A percentile compares a stretch with the other conserved stretches of the same genome.
phyloP scores from a whole-genome alignment of 129 eudicot species.

The Tagetes erecta region DNA sequence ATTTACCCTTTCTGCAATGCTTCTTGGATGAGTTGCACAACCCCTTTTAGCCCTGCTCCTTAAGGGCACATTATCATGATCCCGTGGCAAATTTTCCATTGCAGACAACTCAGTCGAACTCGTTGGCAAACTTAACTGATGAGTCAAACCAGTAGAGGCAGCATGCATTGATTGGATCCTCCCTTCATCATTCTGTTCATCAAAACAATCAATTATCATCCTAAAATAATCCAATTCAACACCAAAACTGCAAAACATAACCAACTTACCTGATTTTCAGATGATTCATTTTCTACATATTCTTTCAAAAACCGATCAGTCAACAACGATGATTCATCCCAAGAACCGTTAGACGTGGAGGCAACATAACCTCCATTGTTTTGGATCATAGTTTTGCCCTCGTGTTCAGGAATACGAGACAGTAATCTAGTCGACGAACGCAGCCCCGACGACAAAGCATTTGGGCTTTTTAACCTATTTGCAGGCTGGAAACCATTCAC shows the following conservation, averaged over 20 bases:
- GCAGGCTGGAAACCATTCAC: slow-evolving; percentile 44
- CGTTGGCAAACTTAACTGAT: slow-evolving; percentile 80
- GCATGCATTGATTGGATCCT: slow-evolving; percentile 34
- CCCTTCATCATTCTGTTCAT: slow-evolving; percentile 45
- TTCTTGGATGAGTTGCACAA: slow-evolving; percentile 91
- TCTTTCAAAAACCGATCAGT: slow-evolving; percentile 53
- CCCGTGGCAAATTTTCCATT: slow-evolving; percentile 48
- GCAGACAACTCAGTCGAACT: slow-evolving; percentile 50
- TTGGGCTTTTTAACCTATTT: not conserved
- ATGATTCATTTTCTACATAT: slow-evolving; percentile 43
- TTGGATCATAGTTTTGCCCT: slow-evolving; percentile 36
- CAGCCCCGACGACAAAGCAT: too few relatives aligned
- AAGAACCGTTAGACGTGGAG: slow-evolving; percentile 39
- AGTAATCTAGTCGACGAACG: not conserved
- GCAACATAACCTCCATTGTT: slow-evolving; percentile 24
- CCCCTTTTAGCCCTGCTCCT: slow-evolving; percentile 87
- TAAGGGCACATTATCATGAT: slow-evolving; percentile 66
- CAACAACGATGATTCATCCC: slow-evolving; percentile 68
- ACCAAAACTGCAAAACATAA: not conserved
- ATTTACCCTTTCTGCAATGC: slow-evolving; percentile 90
- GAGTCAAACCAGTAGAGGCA: slow-evolving; percentile 52
- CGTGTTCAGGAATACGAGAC: slow-evolving; percentile 48
- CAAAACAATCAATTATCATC: slow-evolving; percentile 15
- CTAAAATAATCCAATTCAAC: not conserved
- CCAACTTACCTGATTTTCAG: slow-evolving; percentile 53